Evolutionary conservation across 441 rosid species (phyloP).

Genomic region (Metrosideros polymorpha): DNA sequence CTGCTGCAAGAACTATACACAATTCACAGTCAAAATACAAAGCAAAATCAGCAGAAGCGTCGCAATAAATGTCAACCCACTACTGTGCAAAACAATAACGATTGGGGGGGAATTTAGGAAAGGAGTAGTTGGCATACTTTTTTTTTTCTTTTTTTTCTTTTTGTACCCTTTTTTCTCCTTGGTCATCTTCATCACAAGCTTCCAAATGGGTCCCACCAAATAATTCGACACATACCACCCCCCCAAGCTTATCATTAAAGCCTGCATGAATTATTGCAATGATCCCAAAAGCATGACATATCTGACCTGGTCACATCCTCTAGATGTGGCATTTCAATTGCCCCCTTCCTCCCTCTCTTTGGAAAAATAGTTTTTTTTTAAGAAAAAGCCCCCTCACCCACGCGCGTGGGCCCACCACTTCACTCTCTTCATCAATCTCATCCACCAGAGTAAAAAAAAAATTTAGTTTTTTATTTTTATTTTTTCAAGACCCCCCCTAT

Average conservation of each 20-base stretch:
- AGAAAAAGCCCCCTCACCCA: not conserved
- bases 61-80: not conserved
- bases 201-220: slow-evolving; percentile 5
- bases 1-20: not conserved
- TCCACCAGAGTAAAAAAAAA: not conserved
- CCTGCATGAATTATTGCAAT: slow-evolving; percentile 75
- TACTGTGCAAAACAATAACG: not conserved
- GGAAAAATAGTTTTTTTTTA: no score
- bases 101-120: not conserved
- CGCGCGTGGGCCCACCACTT: not conserved
- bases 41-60: not conserved
- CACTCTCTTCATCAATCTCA: not conserved
- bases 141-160: no score
- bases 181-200: not conserved
- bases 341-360: not conserved
- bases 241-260: slow-evolving; percentile 40
- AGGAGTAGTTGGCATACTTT: not conserved
- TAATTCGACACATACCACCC: slow-evolving; percentile 9
- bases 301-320: slow-evolving; percentile 42
- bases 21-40: not conserved
- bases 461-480: not conserved
- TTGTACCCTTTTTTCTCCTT: fast-evolving
- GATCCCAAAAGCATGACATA: slow-evolving; percentile 75
- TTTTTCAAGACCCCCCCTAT: not conserved
- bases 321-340: slow-evolving; percentile 9